phyloP scores from a whole-genome alignment of 495 filamentous ascomycete species.

The Penicilliopsis zonata region DNA sequence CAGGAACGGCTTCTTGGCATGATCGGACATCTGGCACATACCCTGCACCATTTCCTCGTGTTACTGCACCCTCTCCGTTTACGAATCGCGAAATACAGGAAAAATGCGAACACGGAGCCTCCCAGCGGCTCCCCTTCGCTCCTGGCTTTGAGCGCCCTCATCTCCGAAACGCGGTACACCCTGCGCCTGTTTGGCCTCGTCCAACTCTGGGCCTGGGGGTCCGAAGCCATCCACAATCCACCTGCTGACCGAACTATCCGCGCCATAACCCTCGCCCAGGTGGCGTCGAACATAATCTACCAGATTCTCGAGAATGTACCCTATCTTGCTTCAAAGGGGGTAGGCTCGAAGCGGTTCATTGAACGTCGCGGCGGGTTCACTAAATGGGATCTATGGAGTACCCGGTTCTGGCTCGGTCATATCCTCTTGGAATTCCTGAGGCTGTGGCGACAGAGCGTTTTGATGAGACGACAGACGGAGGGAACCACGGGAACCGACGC shows the following conservation, averaged over 20 bases:
- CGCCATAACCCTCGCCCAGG: conserved; percentile 52
- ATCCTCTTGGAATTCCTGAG: conserved; percentile 63
- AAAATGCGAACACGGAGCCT: too few relatives aligned
- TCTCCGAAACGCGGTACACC: conserved; percentile 64
- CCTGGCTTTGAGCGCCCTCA: conserved; percentile 38
- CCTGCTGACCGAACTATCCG: conserved; percentile 32
- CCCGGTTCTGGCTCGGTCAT: conserved; percentile 67
- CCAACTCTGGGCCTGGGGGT: conserved; percentile 64
- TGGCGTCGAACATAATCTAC: conserved; percentile 51
- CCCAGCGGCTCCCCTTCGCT: conserved; percentile 23
- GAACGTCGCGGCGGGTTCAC: conserved; percentile 42
- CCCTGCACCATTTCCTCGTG: conserved; percentile 26
- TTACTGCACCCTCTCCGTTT: conserved; percentile 12
- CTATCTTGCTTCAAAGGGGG: conserved; percentile 57
- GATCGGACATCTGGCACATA: conserved; percentile 26
- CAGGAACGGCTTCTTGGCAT: conserved; percentile 25
- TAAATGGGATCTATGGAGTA: conserved; percentile 60
- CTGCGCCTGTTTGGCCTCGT: conserved; percentile 70
- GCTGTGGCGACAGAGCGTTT: conserved; percentile 38
- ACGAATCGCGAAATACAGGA: conserved; percentile 5
- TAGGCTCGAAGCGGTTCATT: conserved; percentile 32
- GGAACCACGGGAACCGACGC: conserved; percentile 7
- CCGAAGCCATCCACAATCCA: conserved; percentile 35
- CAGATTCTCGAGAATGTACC: conserved; percentile 78
- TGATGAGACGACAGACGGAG: conserved; percentile 16